Base-by-base conservation (phyloP, 768 basidiomycete genomes). In the Boletus rubropictus region DNA sequence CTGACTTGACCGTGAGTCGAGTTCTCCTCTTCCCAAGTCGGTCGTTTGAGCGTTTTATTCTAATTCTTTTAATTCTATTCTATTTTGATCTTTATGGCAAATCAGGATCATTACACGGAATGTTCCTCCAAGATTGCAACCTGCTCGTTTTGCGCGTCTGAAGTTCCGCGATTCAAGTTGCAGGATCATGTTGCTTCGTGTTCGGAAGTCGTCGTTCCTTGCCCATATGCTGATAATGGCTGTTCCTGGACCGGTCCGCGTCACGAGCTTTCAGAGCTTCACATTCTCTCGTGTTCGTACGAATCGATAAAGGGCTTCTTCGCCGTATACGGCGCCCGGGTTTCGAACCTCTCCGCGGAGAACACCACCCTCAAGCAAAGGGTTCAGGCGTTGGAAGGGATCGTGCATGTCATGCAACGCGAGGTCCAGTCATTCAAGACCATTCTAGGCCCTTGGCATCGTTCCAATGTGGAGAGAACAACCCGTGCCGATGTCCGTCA, bases 391-490 rank as follows among this genome's bases (percentile, higher is more conserved):
- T 65, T 88, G 18, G 86, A 89, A 58, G 73, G 72, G 14, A 64
- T 73, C 2, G 59, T 84, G 20, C 72, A 75, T 25, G 62, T 63
- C 5, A 67, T 81, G 58, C 72, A 72, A 41, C 73, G 70, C 32
- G 87, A 92, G 51, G 69, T 89, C 59, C 68, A 71, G 9, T 65
- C 67, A 7, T 71, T 80, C 27, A 79, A 75, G 58, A 65, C 56
- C n/a, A 78, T 75, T 5, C 63, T 92, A 14, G 86, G 85, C 0
- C 87, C 81, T 0, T 84, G 82, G 82, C 80, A 73, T 56, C 61
- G 68, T 20, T 62, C 70, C 20, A 71, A 66, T 20, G 70, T 25
- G 55, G 61, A 54, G 35, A 61, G 56, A 41, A 48, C 52, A 43
- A 50, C 31, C 42, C 57, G 33, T 49, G 42, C 44, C 17, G 53